Evolutionary conservation across 75 land plant species (phyloP).

Genomic region (Ceratopteris richardii): DNA sequence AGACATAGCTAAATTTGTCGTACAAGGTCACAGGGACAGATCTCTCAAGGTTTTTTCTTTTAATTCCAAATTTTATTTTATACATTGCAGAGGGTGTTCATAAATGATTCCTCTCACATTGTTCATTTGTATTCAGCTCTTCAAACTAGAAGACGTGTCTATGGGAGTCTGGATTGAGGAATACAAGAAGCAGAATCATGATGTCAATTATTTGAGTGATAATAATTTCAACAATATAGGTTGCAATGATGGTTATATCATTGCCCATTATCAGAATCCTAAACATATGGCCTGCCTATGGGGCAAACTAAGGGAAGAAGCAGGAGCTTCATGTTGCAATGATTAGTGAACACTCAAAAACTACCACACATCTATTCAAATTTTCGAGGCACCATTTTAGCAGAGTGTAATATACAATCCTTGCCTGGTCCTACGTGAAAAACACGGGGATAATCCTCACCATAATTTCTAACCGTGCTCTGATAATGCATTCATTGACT

Average conservation of each 20-base stretch:
- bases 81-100: background rate
- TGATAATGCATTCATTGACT: no score
- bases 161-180: conserved; percentile 94
- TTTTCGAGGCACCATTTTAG: no score
- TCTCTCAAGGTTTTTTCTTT: conserved; percentile 40
- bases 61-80: background rate
- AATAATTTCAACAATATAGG: conserved; percentile 43
- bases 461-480: no score
- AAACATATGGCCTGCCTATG: conserved; percentile 82
- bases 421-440: no score
- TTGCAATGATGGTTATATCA: conserved; percentile 64
- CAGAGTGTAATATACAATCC: no score
- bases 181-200: conserved; percentile 41
- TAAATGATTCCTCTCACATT: background rate
- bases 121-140: conserved; percentile 61
- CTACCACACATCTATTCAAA: no score
- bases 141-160: conserved; percentile 96
- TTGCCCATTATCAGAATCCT: conserved; percentile 88
- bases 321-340: conserved; percentile 51
- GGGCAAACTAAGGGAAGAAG: conserved; percentile 53
- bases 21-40: conserved; percentile 39
- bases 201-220: conserved; percentile 54
- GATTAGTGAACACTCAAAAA: background rate
- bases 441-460: no score
- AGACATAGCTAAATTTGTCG: conserved; percentile 71